Conservation (phyloP, 2,329 filamentous ascomycete species). For the Calonectria pteridis region DNA sequence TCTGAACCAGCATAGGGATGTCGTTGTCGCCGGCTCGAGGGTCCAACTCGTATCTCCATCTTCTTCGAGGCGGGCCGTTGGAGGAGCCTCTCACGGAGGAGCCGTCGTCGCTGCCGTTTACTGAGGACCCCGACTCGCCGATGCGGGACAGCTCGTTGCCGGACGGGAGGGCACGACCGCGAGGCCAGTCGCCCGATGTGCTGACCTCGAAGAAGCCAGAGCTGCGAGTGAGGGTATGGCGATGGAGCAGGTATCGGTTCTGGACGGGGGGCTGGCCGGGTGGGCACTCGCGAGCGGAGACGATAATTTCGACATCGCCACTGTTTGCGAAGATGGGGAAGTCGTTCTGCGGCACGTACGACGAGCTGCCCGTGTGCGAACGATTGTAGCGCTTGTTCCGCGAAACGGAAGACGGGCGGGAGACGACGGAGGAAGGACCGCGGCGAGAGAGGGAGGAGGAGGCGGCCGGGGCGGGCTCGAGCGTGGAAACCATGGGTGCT, state of each 20-base stretch:
- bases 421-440: conserved; percentile 68
- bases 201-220: conserved; percentile 94
- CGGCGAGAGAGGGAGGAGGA: conserved; percentile 68
- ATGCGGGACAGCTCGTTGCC: conserved; percentile 67
- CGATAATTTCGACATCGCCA: conserved; percentile 91
- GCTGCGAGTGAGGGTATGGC: conserved; percentile 87
- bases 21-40: conserved; percentile 79
- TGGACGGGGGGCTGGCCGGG: conserved; percentile 56
- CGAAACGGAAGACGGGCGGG: conserved; percentile 69
- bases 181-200: conserved; percentile 81
- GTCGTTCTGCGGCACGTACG: conserved; percentile 83
- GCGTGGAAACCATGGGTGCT: conserved; percentile 72
- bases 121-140: conserved; percentile 52
- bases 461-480: conserved; percentile 56
- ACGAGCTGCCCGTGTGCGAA: conserved; percentile 80
- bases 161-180: conserved; percentile 44
- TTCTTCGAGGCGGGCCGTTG: conserved; percentile 54
- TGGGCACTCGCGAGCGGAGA: conserved; percentile 66
- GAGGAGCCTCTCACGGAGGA: conserved; percentile 31
- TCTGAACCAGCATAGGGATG: conserved; percentile 89
- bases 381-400: conserved; percentile 80
- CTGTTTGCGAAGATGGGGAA: conserved; percentile 92
- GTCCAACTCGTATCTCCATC: conserved; percentile 92
- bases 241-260: conserved; percentile 88
- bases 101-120: conserved; percentile 39